Percentiles rank a stretch among this genome's conserved stretches.
phyloP scores from a whole-genome alignment of 108 stramenopile genomes.

The Cyclostephanos invisitatus region DNA sequence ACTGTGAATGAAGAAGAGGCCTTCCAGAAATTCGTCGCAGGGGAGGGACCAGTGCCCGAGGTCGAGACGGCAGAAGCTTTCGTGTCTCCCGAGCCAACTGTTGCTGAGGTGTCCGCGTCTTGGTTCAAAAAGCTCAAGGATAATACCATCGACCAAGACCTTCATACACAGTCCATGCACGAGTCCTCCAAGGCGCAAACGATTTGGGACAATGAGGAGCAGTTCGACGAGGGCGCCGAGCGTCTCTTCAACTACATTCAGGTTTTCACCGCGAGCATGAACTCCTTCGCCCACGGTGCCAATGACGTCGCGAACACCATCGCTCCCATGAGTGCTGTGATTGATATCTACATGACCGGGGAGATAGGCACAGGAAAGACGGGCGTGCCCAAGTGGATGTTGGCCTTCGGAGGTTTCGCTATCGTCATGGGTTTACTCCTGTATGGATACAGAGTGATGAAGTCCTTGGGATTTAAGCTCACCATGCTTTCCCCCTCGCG shows the following conservation, averaged over 20 bases:
- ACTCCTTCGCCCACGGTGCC: slow-evolving; percentile 75
- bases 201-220: slow-evolving; percentile 58
- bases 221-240: slow-evolving; percentile 57
- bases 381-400: slow-evolving; percentile 55
- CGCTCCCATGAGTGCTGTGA: slow-evolving; percentile 63
- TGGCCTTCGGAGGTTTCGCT: slow-evolving; percentile 61
- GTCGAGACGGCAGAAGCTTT: background rate
- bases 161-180: slow-evolving; percentile 6
- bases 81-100: background rate
- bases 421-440: slow-evolving; percentile 59
- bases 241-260: slow-evolving; percentile 65
- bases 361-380: slow-evolving; percentile 24
- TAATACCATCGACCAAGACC: slow-evolving; percentile 19
- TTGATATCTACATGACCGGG: slow-evolving; percentile 54
- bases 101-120: background rate
- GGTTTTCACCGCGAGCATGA: slow-evolving; percentile 71
- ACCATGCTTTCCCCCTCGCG: slow-evolving; percentile 59
- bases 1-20: background rate
- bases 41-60: background rate
- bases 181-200: slow-evolving; percentile 30
- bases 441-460: slow-evolving; percentile 59
- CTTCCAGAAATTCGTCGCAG: background rate
- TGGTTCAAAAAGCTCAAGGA: slow-evolving; percentile 1
- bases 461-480: slow-evolving; percentile 60
- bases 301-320: slow-evolving; percentile 79